These are phyloP conservation scores for Nematocida displodere DNA, from an alignment of 371 early-diverging fungal genomes.

Conservation along the genomic window DNA sequence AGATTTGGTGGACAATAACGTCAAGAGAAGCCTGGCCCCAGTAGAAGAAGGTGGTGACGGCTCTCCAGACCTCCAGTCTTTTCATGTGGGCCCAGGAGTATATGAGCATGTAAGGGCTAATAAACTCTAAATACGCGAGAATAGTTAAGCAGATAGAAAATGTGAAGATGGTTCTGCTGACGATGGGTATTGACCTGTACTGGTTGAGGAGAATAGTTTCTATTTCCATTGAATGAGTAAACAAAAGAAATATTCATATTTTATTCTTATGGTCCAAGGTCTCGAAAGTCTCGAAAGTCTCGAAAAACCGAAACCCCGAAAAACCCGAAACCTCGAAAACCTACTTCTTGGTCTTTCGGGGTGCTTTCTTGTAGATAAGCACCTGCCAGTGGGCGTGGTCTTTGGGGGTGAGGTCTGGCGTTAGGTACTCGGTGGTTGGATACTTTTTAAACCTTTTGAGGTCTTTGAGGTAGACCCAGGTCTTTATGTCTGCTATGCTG, in stretches of 20 bases:
- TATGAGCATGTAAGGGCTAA: conserved; percentile 51
- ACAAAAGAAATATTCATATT: conserved; percentile 7
- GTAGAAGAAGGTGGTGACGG: conserved; percentile 63
- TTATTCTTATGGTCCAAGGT: no score
- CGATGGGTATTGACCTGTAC: conserved; percentile 37
- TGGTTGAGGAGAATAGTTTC: conserved; percentile 34
- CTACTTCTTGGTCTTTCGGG: no score
- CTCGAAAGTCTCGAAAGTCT: neutral
- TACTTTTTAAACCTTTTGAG: no score
- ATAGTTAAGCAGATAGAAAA: conserved; percentile 37
- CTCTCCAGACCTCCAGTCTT: conserved; percentile 58
- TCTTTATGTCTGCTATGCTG: no score
- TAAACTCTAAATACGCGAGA: conserved; percentile 55
- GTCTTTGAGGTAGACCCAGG: no score
- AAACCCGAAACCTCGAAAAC: no score
- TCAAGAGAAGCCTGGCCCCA: conserved; percentile 63
- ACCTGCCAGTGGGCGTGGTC: no score
- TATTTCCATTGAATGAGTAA: conserved; percentile 28
- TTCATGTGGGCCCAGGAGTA: conserved; percentile 59
- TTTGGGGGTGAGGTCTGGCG: no score
- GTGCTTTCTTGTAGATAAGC: no score
- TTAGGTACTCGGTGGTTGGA: no score
- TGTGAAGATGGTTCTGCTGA: conserved; percentile 55
- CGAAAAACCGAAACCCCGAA: no score
- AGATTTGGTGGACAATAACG: conserved; percentile 61